phyloP scores from a whole-genome alignment of 305 asterid species.

The Fraxinus paxiana region DNA sequence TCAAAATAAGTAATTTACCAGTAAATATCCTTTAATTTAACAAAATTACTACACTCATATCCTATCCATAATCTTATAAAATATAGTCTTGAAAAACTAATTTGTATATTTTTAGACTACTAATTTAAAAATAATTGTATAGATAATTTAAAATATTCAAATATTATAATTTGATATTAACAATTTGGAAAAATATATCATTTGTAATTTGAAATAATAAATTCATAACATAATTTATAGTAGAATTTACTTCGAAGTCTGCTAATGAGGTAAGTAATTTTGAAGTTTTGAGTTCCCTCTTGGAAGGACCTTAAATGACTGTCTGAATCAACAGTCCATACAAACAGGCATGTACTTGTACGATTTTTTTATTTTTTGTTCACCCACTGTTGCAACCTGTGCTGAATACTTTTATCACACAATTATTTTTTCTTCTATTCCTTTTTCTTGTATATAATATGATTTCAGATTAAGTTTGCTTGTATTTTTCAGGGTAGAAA shows the following conservation, averaged over 20 bases:
- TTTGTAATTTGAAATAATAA: background rate
- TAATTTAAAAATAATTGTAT: background rate
- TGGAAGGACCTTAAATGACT: background rate
- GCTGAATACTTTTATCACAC: background rate
- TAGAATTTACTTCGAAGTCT: background rate
- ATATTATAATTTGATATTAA: background rate
- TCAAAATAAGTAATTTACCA: background rate
- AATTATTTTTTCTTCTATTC: conserved; percentile 1
- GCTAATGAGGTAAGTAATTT: background rate
- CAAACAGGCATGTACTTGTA: background rate
- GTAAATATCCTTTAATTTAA: background rate
- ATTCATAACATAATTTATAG: background rate
- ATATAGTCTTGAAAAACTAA: background rate
- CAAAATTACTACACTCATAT: background rate
- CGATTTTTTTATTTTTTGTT: background rate
- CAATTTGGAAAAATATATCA: background rate
- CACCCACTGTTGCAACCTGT: background rate
- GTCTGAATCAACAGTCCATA: background rate
- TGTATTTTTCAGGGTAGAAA: conserved; percentile 71
- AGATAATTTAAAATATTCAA: background rate
- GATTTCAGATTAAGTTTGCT: conserved; percentile 20
- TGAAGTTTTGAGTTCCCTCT: background rate
- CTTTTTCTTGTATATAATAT: conserved; percentile 24
- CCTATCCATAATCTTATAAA: background rate
- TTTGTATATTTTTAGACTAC: background rate